Conservation (phyloP, 108 stramenopile species). For the Pseudonitzschia pungens region DNA sequence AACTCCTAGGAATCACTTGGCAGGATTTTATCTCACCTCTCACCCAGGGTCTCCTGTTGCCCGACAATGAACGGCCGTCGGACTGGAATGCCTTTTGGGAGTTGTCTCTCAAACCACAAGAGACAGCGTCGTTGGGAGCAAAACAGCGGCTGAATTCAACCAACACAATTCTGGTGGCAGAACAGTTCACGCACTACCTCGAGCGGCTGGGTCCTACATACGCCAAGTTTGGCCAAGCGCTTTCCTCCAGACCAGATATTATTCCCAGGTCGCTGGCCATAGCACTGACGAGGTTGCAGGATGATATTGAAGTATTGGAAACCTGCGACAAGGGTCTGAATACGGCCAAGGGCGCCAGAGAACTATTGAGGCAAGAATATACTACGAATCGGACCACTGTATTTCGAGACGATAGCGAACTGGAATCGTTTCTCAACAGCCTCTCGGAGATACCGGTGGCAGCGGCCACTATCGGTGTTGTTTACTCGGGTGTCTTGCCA, state of each 20-base stretch:
- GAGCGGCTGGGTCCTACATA: slow-evolving; percentile 74
- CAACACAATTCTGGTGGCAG: slow-evolving; percentile 24
- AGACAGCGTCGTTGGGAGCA: background rate
- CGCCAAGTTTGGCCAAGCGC: slow-evolving; percentile 78
- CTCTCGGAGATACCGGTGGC: slow-evolving; percentile 43
- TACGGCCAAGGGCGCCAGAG: slow-evolving; percentile 31
- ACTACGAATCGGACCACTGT: background rate
- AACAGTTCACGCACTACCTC: slow-evolving; percentile 47
- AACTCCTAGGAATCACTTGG: slow-evolving; percentile 9
- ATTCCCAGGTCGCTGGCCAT: slow-evolving; percentile 57
- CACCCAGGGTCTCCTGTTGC: background rate
- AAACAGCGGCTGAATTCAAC: background rate
- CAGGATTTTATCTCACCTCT: background rate
- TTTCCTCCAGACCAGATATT: slow-evolving; percentile 72
- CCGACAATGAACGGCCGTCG: background rate
- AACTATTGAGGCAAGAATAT: slow-evolving; percentile 52
- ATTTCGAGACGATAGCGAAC: slow-evolving; percentile 5
- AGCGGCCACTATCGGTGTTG: slow-evolving; percentile 39
- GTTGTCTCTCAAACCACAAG: background rate
- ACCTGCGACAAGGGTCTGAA: background rate
- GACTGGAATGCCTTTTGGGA: slow-evolving; percentile 1
- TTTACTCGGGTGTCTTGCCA: slow-evolving; percentile 50
- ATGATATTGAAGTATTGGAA: slow-evolving; percentile 75
- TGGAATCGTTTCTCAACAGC: slow-evolving; percentile 23
- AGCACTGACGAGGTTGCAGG: slow-evolving; percentile 60